Evolutionary conservation across 2,329 filamentous ascomycete genomes (phyloP).

Genomic region (Arthroderma sp.): DNA sequence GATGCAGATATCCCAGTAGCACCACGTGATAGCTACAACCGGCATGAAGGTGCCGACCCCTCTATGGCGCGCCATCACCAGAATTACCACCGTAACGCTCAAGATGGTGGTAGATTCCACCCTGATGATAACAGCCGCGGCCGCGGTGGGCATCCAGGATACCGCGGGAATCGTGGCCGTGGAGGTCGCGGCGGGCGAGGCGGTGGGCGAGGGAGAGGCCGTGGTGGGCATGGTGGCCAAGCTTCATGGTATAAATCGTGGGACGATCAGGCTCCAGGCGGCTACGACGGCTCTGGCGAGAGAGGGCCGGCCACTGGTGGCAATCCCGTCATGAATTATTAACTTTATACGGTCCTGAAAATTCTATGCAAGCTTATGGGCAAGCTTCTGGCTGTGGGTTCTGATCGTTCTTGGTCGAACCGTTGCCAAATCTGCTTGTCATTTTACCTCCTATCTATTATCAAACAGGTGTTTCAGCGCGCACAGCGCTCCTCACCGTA

Average conservation of each 20-base stretch:
- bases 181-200: conserved; percentile 31
- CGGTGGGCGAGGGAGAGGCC: conserved; percentile 26
- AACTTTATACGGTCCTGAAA: conserved; percentile 3
- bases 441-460: no score
- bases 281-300: conserved; percentile 20
- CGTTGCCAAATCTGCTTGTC: no score
- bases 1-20: conserved; percentile 33
- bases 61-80: conserved; percentile 13
- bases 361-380: no score
- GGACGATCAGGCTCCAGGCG: conserved; percentile 40
- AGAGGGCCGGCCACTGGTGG: conserved; percentile 13
- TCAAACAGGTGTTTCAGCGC: no score
- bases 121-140: conserved; percentile 33
- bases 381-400: no score
- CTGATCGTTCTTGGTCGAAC: no score
- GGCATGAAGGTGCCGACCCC: conserved; percentile 18
- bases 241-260: conserved; percentile 50
- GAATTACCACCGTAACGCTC: conserved; percentile 18
- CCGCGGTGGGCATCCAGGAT: conserved; percentile 14
- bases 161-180: conserved; percentile 23
- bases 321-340: conserved; percentile 30
- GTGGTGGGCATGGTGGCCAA: conserved; percentile 39
- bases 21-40: conserved; percentile 14
- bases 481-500: no score
- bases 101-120: conserved; percentile 18